A percentile compares a stretch with the other conserved stretches of the same genome.
These are phyloP conservation scores for Diutina sp. DNA, from an alignment of 1,139 yeast species.

Conservation along the genomic window DNA sequence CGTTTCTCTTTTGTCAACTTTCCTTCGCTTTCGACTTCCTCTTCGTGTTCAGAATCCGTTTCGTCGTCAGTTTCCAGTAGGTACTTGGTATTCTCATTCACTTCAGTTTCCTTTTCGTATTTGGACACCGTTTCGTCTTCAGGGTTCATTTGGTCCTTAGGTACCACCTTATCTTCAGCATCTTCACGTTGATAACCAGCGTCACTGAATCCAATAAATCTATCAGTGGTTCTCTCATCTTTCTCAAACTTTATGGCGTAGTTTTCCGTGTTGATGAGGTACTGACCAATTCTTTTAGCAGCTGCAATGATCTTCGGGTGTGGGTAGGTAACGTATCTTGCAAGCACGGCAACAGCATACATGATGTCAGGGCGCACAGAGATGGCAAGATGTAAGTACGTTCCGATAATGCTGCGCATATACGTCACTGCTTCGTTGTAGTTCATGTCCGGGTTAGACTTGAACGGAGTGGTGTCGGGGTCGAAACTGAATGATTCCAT, in stretches of 20 bases:
- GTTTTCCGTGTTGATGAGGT: background rate
- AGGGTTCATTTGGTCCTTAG: no score
- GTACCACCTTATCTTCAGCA: no score
- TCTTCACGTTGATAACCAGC: background rate
- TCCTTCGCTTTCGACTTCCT: no score
- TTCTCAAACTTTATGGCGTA: background rate
- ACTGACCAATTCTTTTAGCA: background rate
- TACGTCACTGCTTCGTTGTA: background rate
- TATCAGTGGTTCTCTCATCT: background rate
- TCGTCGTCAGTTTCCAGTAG: no score
- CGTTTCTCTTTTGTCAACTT: no score
- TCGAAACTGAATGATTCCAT: background rate
- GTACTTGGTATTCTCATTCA: no score
- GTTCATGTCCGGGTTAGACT: background rate
- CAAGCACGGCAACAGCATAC: background rate
- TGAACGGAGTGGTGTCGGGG: background rate
- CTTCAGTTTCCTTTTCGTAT: no score
- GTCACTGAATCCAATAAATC: background rate
- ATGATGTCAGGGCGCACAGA: background rate
- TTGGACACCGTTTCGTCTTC: no score
- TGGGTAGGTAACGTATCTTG: background rate
- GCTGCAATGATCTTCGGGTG: background rate
- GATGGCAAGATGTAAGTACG: background rate
- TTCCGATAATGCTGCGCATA: background rate
- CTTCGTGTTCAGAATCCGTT: no score